Percentiles rank a stretch among this genome's conserved stretches.
phyloP scores from a whole-genome alignment of 345 rosid species.

The Ailanthus altissimus region DNA sequence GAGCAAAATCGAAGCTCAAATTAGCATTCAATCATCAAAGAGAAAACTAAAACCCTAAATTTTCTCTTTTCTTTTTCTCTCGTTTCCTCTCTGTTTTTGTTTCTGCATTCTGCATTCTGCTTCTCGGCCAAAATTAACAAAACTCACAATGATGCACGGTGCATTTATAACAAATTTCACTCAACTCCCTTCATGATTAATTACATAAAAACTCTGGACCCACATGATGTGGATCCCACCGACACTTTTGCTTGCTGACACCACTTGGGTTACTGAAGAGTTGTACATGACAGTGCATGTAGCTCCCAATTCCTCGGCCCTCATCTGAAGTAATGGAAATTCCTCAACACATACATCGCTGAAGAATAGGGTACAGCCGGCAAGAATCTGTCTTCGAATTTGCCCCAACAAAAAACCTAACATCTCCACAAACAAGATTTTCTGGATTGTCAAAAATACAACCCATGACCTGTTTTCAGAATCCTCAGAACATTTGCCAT shows the following conservation, averaged over 20 bases:
- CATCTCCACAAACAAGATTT: not conserved
- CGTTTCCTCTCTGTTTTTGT: no score
- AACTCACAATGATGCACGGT: no score
- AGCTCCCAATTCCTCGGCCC: slow-evolving; percentile 17
- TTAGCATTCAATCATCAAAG: no score
- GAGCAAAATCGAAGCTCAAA: no score
- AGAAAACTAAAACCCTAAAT: no score
- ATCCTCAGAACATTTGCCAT: slow-evolving; percentile 4
- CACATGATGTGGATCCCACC: no score
- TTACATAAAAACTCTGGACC: no score
- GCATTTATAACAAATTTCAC: no score
- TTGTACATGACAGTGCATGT: not conserved
- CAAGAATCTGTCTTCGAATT: not conserved
- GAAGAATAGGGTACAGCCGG: slow-evolving; percentile 1
- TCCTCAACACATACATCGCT: not conserved
- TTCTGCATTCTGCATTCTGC: no score
- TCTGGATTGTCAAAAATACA: slow-evolving; percentile 4
- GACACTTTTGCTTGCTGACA: not conserved
- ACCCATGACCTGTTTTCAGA: slow-evolving; percentile 6
- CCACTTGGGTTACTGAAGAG: slow-evolving; percentile 20
- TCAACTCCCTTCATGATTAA: no score
- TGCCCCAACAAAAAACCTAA: not conserved
- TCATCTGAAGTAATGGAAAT: not conserved
- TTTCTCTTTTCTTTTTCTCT: no score
- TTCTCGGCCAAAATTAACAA: no score